Percentiles rank a stretch among this genome's conserved stretches.
Evolutionary conservation across 106 monocot genomes (phyloP).

Genomic region (Platanthera guangdongensis): DNA sequence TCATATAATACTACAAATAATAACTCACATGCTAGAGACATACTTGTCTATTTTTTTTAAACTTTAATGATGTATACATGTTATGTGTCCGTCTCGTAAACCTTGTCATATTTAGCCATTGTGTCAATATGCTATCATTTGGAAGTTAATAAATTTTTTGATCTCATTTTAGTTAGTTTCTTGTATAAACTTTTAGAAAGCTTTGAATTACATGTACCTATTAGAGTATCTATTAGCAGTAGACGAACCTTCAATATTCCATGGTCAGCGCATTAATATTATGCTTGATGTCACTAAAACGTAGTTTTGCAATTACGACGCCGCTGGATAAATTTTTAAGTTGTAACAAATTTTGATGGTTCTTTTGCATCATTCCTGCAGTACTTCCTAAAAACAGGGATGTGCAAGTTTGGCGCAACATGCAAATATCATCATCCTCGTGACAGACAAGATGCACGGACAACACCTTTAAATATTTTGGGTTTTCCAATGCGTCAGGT

Average conservation of each 20-base stretch:
- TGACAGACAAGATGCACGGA: conserved; percentile 39
- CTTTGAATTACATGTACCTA: neutral
- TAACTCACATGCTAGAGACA: no score
- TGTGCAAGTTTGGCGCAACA: conserved; percentile 70
- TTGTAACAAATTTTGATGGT: neutral
- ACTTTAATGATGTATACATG: neutral
- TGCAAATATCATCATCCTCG: conserved; percentile 90
- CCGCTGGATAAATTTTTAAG: neutral
- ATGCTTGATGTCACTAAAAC: neutral
- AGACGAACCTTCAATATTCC: neutral
- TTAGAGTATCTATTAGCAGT: neutral
- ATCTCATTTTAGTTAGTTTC: neutral
- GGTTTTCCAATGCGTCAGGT: conserved; percentile 87
- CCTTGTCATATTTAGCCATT: neutral
- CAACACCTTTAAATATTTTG: conserved; percentile 41
- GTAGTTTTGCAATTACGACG: neutral
- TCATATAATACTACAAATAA: no score
- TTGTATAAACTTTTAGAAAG: neutral
- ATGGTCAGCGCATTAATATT: neutral
- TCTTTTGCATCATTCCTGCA: conserved; percentile 31
- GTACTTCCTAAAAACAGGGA: conserved; percentile 80
- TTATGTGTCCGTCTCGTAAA: neutral
- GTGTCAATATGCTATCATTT: neutral
- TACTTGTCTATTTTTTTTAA: no score
- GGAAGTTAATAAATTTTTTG: neutral